Evolutionary conservation across 2,329 filamentous ascomycete genomes (phyloP).

Genomic region (Clarireedia sp.): DNA sequence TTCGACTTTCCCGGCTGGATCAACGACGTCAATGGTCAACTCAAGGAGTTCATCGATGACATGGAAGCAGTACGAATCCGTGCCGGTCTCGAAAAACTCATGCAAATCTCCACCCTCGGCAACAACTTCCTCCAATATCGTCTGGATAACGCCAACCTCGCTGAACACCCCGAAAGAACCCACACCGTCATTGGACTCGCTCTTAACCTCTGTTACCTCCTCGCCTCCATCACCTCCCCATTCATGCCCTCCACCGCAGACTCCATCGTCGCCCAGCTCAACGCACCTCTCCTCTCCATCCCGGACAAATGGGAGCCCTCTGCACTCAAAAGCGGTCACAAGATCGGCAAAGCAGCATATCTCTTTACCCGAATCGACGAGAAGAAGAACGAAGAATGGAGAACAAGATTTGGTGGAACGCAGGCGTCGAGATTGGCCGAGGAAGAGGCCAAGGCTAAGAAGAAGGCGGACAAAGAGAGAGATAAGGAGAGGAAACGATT

Average conservation of each 20-base stretch:
- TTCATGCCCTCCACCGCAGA: constrained; percentile 77
- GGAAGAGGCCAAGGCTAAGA: constrained; percentile 47
- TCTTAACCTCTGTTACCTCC: constrained; percentile 74
- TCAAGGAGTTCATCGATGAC: constrained; percentile 59
- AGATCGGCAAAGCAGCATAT: constrained; percentile 70
- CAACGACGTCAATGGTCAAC: constrained; percentile 53
- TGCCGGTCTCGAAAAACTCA: constrained; percentile 54
- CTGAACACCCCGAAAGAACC: constrained; percentile 31
- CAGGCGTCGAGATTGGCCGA: constrained; percentile 61
- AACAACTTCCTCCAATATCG: constrained; percentile 49
- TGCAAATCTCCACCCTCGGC: constrained; percentile 57
- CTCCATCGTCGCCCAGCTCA: constrained; percentile 71
- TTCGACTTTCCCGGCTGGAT: constrained; percentile 38
- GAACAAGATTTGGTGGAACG: constrained; percentile 62
- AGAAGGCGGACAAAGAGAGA: constrained; percentile 31
- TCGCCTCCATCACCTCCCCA: constrained; percentile 70
- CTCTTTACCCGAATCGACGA: constrained; percentile 78
- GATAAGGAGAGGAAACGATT: constrained; percentile 39
- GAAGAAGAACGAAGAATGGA: constrained; percentile 78
- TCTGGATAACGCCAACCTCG: constrained; percentile 35
- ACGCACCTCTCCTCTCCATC: constrained; percentile 48
- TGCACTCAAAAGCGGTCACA: constrained; percentile 63
- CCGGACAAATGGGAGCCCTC: constrained; percentile 59
- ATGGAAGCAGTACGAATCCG: constrained; percentile 67
- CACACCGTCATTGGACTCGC: constrained; percentile 58